Base-by-base conservation (phyloP, 805 yeast species). In the Wilhelminamyces savonicus region DNA sequence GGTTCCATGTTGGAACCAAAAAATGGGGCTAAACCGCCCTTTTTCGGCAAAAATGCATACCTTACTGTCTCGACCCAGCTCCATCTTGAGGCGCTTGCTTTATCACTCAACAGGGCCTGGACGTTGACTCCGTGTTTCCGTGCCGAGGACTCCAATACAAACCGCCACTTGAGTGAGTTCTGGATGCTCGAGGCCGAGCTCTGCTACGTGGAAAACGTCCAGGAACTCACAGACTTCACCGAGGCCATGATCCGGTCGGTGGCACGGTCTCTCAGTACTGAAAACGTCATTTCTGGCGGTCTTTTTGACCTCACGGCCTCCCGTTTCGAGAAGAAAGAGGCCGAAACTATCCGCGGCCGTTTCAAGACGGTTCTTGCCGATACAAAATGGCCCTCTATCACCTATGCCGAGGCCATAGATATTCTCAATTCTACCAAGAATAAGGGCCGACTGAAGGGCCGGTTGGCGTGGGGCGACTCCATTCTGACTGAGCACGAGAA, bases 181-280 rank as follows among this genome's bases (percentile, higher is more conserved):
- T 92, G 97, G 97, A 88, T 92, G 97, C 57, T 92, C 3, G 99
- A 92, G 54, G 94, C 87, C 0, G 99, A 92, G 51, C 55, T 86
- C 13, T 77, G 85, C 7, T 83, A 82, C 52, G 56, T 82, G 2
- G 64, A 66, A 4, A 54, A 63, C 10, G 70, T 88, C 5, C 48
- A 50, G 3, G 81, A 80, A 36, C 55, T 92, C 32, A 79, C 90
- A 2, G 46, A 46, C 2, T 69, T 85, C 29, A 74, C 80, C 2
- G 95, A 88, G 50, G 47, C 49, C 1, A 81, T 87, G 94, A 63
- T 85, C 21, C 72, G 77, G 34, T 46, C 50, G 23, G 70, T 76
- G 1, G 50, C 53, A 2, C 22, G n/a, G n/a, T n/a, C n/a, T n/a
- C n/a, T n/a, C n/a, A n/a, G n/a, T n/a, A n/a, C n/a, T n/a, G n/a